phyloP scores from a whole-genome alignment of 148 eudicot genomes.

The Arctostaphylos glauca region DNA sequence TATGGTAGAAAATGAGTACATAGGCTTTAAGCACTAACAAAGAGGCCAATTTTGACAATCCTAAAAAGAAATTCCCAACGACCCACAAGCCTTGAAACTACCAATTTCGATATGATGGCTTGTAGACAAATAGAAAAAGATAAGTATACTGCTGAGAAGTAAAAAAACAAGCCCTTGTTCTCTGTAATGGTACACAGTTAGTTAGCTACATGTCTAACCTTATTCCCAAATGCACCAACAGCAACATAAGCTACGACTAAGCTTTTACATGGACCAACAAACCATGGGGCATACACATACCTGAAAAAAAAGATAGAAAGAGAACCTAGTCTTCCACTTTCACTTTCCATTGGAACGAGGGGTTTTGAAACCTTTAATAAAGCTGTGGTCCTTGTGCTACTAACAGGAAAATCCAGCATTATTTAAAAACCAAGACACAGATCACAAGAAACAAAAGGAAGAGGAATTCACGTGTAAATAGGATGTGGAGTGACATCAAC shows the following conservation, averaged over 20 bases:
- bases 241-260: slow-evolving; percentile 8
- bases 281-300: not conserved
- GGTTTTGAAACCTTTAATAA: slow-evolving; percentile 3
- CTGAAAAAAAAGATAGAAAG: not conserved
- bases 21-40: too few relatives aligned
- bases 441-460: not conserved
- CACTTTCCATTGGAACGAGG: not conserved
- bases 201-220: not conserved
- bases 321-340: slow-evolving; percentile 12
- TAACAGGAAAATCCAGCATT: slow-evolving; percentile 18
- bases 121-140: not conserved
- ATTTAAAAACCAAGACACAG: slow-evolving; percentile 3
- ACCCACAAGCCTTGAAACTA: not conserved
- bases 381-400: slow-evolving; percentile 19
- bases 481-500: slow-evolving; percentile 14
- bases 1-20: too few relatives aligned
- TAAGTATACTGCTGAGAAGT: slow-evolving; percentile 7
- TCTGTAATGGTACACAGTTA: not conserved
- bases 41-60: not conserved
- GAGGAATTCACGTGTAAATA: not conserved
- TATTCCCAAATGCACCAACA: not conserved
- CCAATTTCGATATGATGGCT: not conserved
- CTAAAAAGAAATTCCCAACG: not conserved
- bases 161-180: slow-evolving; percentile 28
- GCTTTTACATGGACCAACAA: not conserved